These are phyloP conservation scores for Plasmodium gallinaceum DNA, from an alignment of 169 alveolate species.

Conservation along the genomic window DNA sequence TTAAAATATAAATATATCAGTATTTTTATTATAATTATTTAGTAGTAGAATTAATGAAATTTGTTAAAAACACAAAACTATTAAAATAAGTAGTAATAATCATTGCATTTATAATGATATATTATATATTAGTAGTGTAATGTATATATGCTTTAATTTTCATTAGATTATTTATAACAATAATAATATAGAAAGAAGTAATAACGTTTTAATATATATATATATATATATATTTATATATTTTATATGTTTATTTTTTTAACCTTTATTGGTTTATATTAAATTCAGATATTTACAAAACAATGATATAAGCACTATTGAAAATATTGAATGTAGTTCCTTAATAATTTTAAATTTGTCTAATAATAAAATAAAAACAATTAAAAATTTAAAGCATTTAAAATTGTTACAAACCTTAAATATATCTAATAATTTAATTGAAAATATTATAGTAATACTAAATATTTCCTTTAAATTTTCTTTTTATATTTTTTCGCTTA, in stretches of 20 bases:
- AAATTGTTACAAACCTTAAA: slow-evolving; percentile 51
- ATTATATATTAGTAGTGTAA: no score
- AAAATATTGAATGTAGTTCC: slow-evolving; percentile 88
- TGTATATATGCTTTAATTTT: no score
- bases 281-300: slow-evolving; percentile 88
- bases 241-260: not conserved
- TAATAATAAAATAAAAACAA: slow-evolving; percentile 89
- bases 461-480: not conserved
- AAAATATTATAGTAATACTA: slow-evolving; percentile 23
- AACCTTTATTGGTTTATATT: not conserved
- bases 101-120: no score
- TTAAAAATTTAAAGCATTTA: slow-evolving; percentile 71
- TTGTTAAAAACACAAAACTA: no score
- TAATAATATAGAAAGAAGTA: not conserved
- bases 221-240: slow-evolving; percentile 3
- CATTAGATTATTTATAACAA: no score
- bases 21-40: slow-evolving; percentile 5
- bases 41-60: not conserved
- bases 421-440: slow-evolving; percentile 43
- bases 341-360: slow-evolving; percentile 90
- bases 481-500: not conserved
- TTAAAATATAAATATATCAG: not conserved
- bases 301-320: slow-evolving; percentile 90
- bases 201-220: not conserved
- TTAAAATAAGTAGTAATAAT: no score